Base-by-base conservation (phyloP, 805 yeast genomes). In the Candida gorgasii region DNA sequence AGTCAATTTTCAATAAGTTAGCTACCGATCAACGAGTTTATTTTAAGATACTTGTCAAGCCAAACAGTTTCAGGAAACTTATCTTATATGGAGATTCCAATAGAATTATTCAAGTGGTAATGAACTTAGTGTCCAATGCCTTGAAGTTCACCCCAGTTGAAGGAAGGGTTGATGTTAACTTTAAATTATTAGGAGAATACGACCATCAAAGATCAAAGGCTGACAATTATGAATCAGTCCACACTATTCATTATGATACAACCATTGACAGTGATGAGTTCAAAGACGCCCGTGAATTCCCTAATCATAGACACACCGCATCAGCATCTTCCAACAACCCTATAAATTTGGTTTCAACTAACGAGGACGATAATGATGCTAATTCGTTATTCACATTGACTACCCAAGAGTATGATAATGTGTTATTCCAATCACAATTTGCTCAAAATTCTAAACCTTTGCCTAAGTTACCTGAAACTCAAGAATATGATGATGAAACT, bases 81-180 rank as follows among this genome's bases (percentile, higher is more conserved):
- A 76, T 88, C 2, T 65, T 92, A 6, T 80, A 73, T 63, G 98
- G 97, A 2, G 99, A 92, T 62, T 80, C 93, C 7, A 89, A 89
- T 61, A 73, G 98, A 58, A 86, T 93, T 31, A 79, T 88, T 43
- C 99, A 92, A 61, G 84, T 93, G 38, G 82, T 92, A 5, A 89
- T 92, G 90, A 93, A 93, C 55, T 69, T 93, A 42, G 93, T 92
- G 8, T 84, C 95, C 13, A 92, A 93, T 63, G 82, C 96, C 0
- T 69, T 93, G 53, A 93, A 93, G 60, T 93, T 93, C 55, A 90
- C 98, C 0, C 96, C 96, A 0, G 85, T 82, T 13, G 87, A 88
- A 45, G 98, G 97, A 2, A 74, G 77, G 12, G 95, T 90, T 9
- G 73, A 74, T 20, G 87, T 88, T 7, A 59, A 72, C 1, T 76